Conservation (phyloP, 371 early-diverging fungal species). For the Mucor lusitanicus region DNA sequence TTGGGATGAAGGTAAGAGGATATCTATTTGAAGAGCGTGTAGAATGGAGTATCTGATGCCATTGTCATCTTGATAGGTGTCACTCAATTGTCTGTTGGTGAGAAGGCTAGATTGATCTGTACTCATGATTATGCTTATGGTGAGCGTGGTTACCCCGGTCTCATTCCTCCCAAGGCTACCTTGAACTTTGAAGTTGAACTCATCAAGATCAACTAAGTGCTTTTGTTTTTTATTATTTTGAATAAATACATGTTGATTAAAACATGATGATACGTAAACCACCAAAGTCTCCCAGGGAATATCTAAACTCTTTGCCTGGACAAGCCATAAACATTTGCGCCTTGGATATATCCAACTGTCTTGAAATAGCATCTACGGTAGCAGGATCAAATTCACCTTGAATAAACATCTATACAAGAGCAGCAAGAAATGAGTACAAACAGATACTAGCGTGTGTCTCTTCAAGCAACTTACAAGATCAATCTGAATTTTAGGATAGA, state of each 20-base stretch:
- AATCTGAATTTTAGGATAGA: constrained; percentile 56
- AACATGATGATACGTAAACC: constrained; percentile 55
- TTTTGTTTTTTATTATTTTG: constrained; percentile 1
- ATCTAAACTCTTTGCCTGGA: constrained; percentile 38
- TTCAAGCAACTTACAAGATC: constrained; percentile 37
- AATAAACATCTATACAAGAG: constrained; percentile 44
- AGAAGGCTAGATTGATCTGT: constrained; percentile 71
- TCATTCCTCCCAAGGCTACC: constrained; percentile 84
- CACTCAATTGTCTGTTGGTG: constrained; percentile 80
- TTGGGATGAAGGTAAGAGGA: constrained; percentile 60
- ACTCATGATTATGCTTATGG: constrained; percentile 81
- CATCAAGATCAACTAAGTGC: constrained; percentile 76
- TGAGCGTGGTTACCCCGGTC: constrained; percentile 59
- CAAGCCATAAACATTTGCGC: constrained; percentile 52
- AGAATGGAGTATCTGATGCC: neutral
- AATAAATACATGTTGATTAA: constrained; percentile 13
- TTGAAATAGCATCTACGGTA: constrained; percentile 49
- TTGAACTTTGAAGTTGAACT: constrained; percentile 87
- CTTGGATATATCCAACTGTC: constrained; percentile 43
- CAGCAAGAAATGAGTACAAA: too few relatives aligned
- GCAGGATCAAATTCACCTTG: constrained; percentile 47
- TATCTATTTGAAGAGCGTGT: too few relatives aligned
- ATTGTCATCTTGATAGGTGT: constrained; percentile 64
- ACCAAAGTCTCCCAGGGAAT: constrained; percentile 44
- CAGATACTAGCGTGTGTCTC: too few relatives aligned